Conservation (phyloP, 1,284 basidiomycete species). For the Cystobasidium pallidum region DNA sequence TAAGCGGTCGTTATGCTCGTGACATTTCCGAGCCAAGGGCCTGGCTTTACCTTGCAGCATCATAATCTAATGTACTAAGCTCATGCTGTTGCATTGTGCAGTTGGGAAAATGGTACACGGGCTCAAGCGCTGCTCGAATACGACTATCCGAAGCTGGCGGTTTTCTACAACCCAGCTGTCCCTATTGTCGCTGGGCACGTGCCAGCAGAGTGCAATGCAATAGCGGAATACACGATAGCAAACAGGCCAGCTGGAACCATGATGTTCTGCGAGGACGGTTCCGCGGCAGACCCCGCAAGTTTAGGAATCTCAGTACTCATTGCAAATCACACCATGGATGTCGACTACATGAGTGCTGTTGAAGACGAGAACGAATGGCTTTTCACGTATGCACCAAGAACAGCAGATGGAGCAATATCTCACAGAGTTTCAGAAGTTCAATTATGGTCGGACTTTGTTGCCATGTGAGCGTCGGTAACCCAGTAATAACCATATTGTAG, state of each 20-base stretch:
- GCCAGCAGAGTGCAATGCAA: constrained; percentile 34
- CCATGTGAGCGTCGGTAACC: constrained; percentile 26
- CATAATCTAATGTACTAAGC: neutral
- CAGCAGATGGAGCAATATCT: constrained; percentile 76
- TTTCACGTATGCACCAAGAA: constrained; percentile 56
- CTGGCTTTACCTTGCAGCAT: no score
- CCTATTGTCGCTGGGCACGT: constrained; percentile 41
- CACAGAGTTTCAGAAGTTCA: constrained; percentile 70
- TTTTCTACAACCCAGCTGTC: constrained; percentile 60
- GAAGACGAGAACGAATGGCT: constrained; percentile 46
- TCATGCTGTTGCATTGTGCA: constrained; percentile 51
- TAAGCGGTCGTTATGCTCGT: neutral
- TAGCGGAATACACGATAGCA: constrained; percentile 37
- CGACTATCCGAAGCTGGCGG: constrained; percentile 67
- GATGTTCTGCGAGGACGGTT: constrained; percentile 61
- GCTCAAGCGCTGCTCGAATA: constrained; percentile 71
- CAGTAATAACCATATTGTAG: no score
- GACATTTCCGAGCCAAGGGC: no score
- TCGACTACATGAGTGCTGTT: constrained; percentile 41
- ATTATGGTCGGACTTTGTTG: constrained; percentile 50
- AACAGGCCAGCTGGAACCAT: constrained; percentile 3
- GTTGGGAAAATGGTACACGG: constrained; percentile 80
- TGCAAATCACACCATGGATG: constrained; percentile 58
- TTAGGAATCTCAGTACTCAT: constrained; percentile 78
- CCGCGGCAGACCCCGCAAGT: constrained; percentile 78